phyloP scores from a whole-genome alignment of 371 early-diverging fungal genomes.

The Catenaria anguillulae region DNA sequence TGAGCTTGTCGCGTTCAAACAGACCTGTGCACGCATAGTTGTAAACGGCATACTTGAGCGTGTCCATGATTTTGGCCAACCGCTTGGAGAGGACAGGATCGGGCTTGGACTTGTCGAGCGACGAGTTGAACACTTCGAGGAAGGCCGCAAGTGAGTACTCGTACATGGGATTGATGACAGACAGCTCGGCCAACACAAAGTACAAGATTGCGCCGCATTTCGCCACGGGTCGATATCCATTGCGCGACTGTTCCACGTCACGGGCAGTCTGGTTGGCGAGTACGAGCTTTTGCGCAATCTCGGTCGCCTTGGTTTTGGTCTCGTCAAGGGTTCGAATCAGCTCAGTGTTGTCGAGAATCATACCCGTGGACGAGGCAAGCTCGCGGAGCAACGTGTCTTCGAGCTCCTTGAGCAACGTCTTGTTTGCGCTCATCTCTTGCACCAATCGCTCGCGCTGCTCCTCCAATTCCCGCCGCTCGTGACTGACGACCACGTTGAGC shows the following conservation, averaged over 20 bases:
- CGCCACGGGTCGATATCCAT: slow-evolving; percentile 37
- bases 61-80: slow-evolving; percentile 36
- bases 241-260: slow-evolving; percentile 39
- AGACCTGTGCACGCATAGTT: slow-evolving; percentile 43
- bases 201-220: slow-evolving; percentile 42
- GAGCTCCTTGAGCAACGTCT: slow-evolving; percentile 31
- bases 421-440: slow-evolving; percentile 38
- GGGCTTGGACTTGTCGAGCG: slow-evolving; percentile 34
- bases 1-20: slow-evolving; percentile 42
- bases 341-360: slow-evolving; percentile 46
- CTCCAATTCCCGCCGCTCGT: slow-evolving; percentile 41
- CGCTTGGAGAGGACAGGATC: slow-evolving; percentile 36
- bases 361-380: slow-evolving; percentile 37
- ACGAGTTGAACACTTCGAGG: slow-evolving; percentile 34
- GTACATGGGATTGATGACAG: slow-evolving; percentile 46
- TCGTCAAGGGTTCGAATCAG: slow-evolving; percentile 41
- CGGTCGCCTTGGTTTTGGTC: slow-evolving; percentile 42
- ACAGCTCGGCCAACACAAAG: slow-evolving; percentile 39
- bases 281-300: slow-evolving; percentile 38
- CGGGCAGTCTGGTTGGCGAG: slow-evolving; percentile 40
- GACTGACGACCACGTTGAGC: slow-evolving; percentile 38
- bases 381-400: slow-evolving; percentile 41
- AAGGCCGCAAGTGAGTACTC: slow-evolving; percentile 41
- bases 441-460: slow-evolving; percentile 38
- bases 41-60: slow-evolving; percentile 41